phyloP scores from a whole-genome alignment of 129 eudicot species.

The Chrysanthemum lavandulifolium region DNA sequence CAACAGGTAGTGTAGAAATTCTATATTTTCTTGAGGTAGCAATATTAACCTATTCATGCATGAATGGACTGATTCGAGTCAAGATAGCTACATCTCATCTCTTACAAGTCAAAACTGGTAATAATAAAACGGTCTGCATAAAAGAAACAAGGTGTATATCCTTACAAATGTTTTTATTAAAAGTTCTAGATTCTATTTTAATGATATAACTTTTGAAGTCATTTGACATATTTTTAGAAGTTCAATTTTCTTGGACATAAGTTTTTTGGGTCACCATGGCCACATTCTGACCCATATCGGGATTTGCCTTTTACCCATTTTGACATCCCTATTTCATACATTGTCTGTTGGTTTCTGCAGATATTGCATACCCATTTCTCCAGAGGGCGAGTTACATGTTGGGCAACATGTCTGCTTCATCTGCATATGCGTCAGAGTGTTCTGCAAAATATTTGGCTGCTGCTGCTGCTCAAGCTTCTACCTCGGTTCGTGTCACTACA shows the following conservation, averaged over 20 bases:
- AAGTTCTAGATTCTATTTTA: background rate
- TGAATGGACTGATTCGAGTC: background rate
- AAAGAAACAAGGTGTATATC: background rate
- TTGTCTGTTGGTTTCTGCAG: conserved; percentile 40
- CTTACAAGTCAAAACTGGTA: background rate
- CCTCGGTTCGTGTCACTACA: conserved; percentile 70
- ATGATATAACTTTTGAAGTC: no score
- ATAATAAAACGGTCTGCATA: background rate
- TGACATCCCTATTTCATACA: background rate
- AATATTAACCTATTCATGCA: background rate
- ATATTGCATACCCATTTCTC: conserved; percentile 49
- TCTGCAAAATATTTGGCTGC: conserved; percentile 59
- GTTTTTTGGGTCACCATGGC: no score
- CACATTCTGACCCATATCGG: no score
- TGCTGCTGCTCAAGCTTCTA: conserved; percentile 54
- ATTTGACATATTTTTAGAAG: no score
- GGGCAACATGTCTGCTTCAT: conserved; percentile 70
- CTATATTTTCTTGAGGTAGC: conserved; percentile 6
- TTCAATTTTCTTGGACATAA: background rate
- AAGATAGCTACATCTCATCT: background rate
- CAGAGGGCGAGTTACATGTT: conserved; percentile 63
- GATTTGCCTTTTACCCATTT: background rate
- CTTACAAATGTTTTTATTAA: background rate
- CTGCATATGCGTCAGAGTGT: conserved; percentile 83
- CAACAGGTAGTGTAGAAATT: conserved; percentile 43